phyloP scores from a whole-genome alignment of 495 filamentous ascomycete genomes.

The Aspergillus hancockii region DNA sequence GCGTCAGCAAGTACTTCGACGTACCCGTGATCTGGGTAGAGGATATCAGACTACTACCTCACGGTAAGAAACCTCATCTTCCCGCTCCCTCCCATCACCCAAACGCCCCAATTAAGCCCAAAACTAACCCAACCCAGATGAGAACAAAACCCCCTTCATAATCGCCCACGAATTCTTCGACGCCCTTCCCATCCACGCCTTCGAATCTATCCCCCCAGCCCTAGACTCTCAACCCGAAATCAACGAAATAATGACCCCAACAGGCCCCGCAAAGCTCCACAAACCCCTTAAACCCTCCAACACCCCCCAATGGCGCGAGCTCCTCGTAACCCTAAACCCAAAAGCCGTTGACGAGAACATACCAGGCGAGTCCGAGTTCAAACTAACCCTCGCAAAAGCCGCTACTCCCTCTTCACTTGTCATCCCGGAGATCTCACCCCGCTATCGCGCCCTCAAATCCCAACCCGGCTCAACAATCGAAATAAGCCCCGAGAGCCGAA shows the following conservation, averaged over 20 bases:
- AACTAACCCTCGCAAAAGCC: conserved; percentile 71
- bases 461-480: conserved; percentile 72
- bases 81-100: not conserved
- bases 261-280: conserved; percentile 45
- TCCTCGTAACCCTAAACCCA: conserved; percentile 72
- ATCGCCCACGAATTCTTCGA: conserved; percentile 99
- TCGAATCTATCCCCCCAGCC: conserved; percentile 65
- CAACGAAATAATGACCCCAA: conserved; percentile 48
- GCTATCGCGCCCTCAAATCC: conserved; percentile 73
- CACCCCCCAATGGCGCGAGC: conserved; percentile 77
- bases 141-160: conserved; percentile 80
- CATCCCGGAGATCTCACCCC: conserved; percentile 78
- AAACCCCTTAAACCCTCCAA: conserved; percentile 46
- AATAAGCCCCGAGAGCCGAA: conserved; percentile 79
- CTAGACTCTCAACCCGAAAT: conserved; percentile 28
- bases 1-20: conserved; percentile 71
- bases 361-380: conserved; percentile 68
- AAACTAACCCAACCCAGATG: conserved; percentile 25
- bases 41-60: conserved; percentile 79
- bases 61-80: conserved; percentile 45
- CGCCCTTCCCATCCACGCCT: conserved; percentile 95
- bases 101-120: not conserved
- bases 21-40: conserved; percentile 87
- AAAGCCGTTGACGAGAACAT: conserved; percentile 51
- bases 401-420: conserved; percentile 79